Evolutionary conservation across 148 eudicot species (phyloP), one percentile per base, ranked within the genome.

Genomic region (Nyssa sinensis): DNA sequence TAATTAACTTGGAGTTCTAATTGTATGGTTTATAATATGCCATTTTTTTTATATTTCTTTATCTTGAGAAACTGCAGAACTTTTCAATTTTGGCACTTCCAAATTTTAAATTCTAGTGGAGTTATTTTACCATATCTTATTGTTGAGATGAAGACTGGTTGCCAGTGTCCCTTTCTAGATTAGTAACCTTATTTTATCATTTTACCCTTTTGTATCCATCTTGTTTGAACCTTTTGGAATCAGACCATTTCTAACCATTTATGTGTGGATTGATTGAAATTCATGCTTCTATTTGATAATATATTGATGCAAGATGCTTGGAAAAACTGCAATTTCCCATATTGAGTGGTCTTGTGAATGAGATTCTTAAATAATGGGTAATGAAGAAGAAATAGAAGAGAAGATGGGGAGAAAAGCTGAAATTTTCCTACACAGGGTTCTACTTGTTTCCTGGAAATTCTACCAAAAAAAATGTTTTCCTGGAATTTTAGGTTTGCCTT

Each of bases 1-100:
- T 95, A 78, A 83, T 39, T 70, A 49, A 58, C 63, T 16, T 41
- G 21, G 37, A 55, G 17, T 19, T 55, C 4, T 7, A 13, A n/a
- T n/a, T 23, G 4, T 55, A 44, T 34, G 57, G 32, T 28, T 61
- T 55, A 30, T n/a, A 5, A 25, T 57, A n/a, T 37, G 67, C 19
- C 66, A 14, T 1, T 28, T 71, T 64, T n/a, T 27, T 32, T 25
- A 7, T 32, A 64, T 28, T 32, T 44, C 23, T 25, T 62, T 58
- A 21, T 9, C 37, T 47, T 39, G 21, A n/a, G n/a, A 41, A 14
- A 39, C 23, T 31, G 66, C 37, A 13, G 5, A 33, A 69, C 44
- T 29, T 6, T 55, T 33, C 4, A 37, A 4, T 37, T 37, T 9
- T 37, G 9, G 44, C n/a, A n/a, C n/a, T n/a, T n/a, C n/a, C n/a